Evolutionary conservation across 2,329 filamentous ascomycete genomes (phyloP), one percentile per base, ranked within the genome.

Genomic region (Magnaporthiopsis poae): DNA sequence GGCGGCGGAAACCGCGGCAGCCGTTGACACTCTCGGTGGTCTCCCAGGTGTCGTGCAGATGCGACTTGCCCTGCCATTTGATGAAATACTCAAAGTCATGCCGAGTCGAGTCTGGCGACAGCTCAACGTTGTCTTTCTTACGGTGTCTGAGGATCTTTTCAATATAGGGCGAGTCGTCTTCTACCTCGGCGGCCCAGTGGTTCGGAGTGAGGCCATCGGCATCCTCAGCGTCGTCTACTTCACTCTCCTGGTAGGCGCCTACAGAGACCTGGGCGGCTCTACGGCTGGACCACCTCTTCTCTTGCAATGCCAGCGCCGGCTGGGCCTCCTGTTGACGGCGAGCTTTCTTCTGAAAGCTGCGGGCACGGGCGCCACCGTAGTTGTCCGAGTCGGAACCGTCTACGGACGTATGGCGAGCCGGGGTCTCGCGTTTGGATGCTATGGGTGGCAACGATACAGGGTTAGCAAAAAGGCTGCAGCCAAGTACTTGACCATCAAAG

Each of bases 11-110:
- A 68, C 95, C 94, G 69, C 91, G 91, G 74, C 89, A 90, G n/a
- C 88, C 85, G 31, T 86, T 83, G 35, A 97, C 85, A 27, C 82
- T 85, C 66, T 91, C 88, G 68, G 89, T 88, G 0, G 88, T 88
- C 77, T 98, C 93, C 94, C 95, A 99, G 0, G 92, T 96, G 67
- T 96, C 91, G 79, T 99, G 95, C 71, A 96, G 88, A 75, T 99
- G 92, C 13, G 95, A 96, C 77, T 92, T 91, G 71, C 89, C 91
- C 77, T 97, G 91, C 95, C 96, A 99, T 80, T 99, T 99, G 77
- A 99, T 92, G 77, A 89, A 86, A 72, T 83, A 99, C 73, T 98
- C 92, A 72, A 95, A 97, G 74, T 97, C 91, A 65, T 92, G 86
- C 71, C 84, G 82, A 31, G 77, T 81, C 1, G 82, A 75, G 63